Evolutionary conservation across 2,329 filamentous ascomycete species (phyloP).

Genomic region (Penicillium palitans): DNA sequence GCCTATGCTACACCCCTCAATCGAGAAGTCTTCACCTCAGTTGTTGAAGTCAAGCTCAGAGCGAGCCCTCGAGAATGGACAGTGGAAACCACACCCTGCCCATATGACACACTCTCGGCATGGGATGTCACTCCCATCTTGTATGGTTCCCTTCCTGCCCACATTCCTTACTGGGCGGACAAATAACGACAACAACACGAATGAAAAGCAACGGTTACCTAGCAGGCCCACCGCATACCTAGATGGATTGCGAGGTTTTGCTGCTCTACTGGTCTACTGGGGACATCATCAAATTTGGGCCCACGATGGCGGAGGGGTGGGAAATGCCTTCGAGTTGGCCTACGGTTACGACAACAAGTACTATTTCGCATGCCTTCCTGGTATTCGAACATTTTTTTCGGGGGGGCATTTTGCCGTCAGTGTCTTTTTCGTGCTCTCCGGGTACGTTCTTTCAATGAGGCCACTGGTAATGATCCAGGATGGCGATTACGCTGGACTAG

Average conservation of each 20-base stretch:
- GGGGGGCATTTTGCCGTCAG: constrained; percentile 62
- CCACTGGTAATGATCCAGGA: constrained; percentile 47
- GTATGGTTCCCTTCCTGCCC: background rate
- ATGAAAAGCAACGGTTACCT: constrained; percentile 1
- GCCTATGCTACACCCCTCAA: background rate
- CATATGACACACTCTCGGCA: constrained; percentile 1
- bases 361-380: constrained; percentile 56
- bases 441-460: constrained; percentile 54
- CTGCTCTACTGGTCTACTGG: constrained; percentile 65
- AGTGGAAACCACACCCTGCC: constrained; percentile 2
- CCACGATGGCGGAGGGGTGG: constrained; percentile 46
- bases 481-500: constrained; percentile 40
- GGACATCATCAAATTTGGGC: constrained; percentile 63
- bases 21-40: background rate
- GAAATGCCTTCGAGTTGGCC: constrained; percentile 52
- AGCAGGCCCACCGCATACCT: constrained; percentile 58
- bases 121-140: constrained; percentile 1
- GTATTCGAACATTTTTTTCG: constrained; percentile 60
- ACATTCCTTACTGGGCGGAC: background rate
- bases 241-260: constrained; percentile 67
- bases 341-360: constrained; percentile 48
- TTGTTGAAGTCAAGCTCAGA: background rate
- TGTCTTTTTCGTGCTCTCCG: constrained; percentile 55
- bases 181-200: background rate
- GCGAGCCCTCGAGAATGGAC: background rate